Base-by-base conservation (phyloP, 1,284 basidiomycete genomes). In the Mrakiaceae sp. region DNA sequence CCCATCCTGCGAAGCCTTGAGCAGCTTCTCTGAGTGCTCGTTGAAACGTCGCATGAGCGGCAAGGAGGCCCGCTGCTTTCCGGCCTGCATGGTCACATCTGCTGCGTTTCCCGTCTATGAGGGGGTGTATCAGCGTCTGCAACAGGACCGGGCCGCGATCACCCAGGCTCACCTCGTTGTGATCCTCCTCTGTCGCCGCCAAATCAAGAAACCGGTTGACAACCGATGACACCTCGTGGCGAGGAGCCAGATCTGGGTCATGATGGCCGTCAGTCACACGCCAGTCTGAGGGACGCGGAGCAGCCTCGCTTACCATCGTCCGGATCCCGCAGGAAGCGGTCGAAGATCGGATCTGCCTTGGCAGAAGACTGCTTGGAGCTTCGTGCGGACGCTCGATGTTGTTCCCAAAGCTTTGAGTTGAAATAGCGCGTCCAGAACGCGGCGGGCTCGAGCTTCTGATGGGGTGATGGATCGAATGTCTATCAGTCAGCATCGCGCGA, bases 391-490 rank as follows among this genome's bases (percentile, higher is more conserved):
- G 95, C 94, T 49, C 92, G 85, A 75, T 98, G 90, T 2, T 88
- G 86, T 72, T 97, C 90, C 81, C 96, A 98, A 8, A 99, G 80
- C 71, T 88, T 91, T 9, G 90, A 94, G 70, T 90, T 87, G 74
- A 99, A 98, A 78, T 98, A 99, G 49, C 95, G 84, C 69, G 84
- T 87, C 96, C 96, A 99, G 73, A 99, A 99, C 68, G 91, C 86
- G 65, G 83, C 85, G 75, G 97, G 91, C 44, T 84, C 84, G 55
- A 97, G 81, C 88, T 94, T 67, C 87, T 90, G 62, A 72, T 9
- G 7, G 40, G 68, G 64, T 66, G 52, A 63, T 64, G 12, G 39
- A 57, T 44, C 54, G 52, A 52, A 57, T 7, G 53, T 11, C 46
- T 5, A 59, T 60, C 14, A 14, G 58, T 42, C 8, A 49, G 9